Evolutionary conservation across 2,329 filamentous ascomycete genomes (phyloP), one percentile per base, ranked within the genome.

Genomic region (Fusarium sp.): DNA sequence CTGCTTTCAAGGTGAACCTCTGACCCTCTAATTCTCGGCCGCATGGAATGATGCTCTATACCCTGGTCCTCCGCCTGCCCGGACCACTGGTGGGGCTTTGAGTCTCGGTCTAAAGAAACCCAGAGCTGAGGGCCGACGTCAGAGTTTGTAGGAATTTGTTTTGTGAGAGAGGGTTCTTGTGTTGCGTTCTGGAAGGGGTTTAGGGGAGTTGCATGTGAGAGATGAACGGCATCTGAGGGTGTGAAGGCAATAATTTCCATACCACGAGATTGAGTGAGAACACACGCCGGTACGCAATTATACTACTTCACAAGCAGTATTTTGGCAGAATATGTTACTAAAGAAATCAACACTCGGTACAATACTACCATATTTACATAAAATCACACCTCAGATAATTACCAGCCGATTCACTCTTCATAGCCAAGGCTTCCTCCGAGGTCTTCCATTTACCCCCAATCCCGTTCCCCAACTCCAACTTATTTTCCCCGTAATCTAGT

Each of bases 51-150:
- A 44, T 68, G 37, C 66, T 53, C 65, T 55, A 54, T 32, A 57
- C 61, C 67, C 74, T 73, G 62, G 74, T 67, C 69, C 74, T 76
- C 74, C 74, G 71, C 67, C 74, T 76, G 74, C 74, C 74, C 74
- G 74, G 74, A 61, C 63, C 62, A 69, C 64, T 72, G 52, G 67
- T 73, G 69, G 69, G 54, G 56, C 69, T 17, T 52, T 11, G 52
- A 13, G 37, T 60, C 35, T 45, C 58, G 50, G 66, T 45, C 30
- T 52, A 40, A 49, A 52, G 38, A 44, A 42, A 33, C 52, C 23
- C 49, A 50, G 64, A 42, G 46, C 66, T 57, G 59, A 71, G 64
- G 68, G 37, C 55, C 61, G 59, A 71, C 69, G 69, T 71, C 69
- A 71, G 69, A 60, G 64, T 54, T 60, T 20, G 23, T 67, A 20